Conservation (phyloP, 495 filamentous ascomycete species). For the Bacidia rubella region DNA sequence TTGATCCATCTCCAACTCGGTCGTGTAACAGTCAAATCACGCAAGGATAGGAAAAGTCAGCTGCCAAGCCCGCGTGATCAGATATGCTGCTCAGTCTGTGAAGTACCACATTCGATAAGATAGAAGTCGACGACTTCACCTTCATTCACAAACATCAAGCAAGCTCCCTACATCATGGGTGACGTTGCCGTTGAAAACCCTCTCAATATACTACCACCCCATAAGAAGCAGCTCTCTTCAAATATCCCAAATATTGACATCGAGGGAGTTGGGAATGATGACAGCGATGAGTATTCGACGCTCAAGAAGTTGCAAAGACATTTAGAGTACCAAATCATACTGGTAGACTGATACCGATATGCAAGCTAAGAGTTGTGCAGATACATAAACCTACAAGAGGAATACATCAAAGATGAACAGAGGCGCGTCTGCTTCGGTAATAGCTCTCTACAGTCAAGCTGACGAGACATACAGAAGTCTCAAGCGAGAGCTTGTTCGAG, state of each 20-base stretch:
- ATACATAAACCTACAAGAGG: slow-evolving; percentile 96
- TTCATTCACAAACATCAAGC: no score
- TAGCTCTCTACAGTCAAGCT: not conserved
- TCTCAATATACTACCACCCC: slow-evolving; percentile 53
- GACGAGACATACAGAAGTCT: slow-evolving; percentile 49
- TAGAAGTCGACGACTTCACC: no score
- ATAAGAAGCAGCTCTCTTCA: slow-evolving; percentile 67
- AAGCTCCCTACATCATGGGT: slow-evolving; percentile 54
- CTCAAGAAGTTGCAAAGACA: slow-evolving; percentile 92
- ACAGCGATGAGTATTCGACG: slow-evolving; percentile 83
- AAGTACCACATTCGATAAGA: no score
- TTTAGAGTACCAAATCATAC: slow-evolving; percentile 55
- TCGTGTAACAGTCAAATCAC: no score
- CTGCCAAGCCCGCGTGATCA: not conserved
- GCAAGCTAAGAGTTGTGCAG: slow-evolving; percentile 34
- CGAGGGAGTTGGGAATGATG: slow-evolving; percentile 67
- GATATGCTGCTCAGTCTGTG: not conserved
- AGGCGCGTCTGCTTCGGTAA: slow-evolving; percentile 37
- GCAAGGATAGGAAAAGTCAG: no score
- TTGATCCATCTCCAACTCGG: no score
- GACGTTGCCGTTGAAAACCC: slow-evolving; percentile 74
- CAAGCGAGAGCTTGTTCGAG: slow-evolving; percentile 91
- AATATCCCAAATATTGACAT: slow-evolving; percentile 81
- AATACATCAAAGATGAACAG: slow-evolving; percentile 99
- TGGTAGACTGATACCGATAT: not conserved